Evolutionary conservation across 495 filamentous ascomycete species (phyloP).

Genomic region (Acidomyces sp.): DNA sequence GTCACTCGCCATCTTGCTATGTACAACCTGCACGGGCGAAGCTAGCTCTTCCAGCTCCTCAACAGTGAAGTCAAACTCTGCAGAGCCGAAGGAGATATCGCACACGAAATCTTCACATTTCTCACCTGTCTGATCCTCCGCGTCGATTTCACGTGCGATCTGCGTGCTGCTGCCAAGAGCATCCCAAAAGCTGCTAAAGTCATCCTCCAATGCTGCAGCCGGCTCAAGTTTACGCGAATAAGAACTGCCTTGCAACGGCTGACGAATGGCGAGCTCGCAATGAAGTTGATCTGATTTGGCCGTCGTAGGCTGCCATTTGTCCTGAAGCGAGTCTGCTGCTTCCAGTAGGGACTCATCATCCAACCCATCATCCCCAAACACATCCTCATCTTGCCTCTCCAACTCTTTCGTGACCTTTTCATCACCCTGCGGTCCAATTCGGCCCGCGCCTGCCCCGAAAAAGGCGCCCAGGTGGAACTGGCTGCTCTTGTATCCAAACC

Average conservation of each 20-base stretch:
- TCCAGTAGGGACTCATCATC: slow-evolving; percentile 17
- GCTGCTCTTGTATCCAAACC: slow-evolving; percentile 17
- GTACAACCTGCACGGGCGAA: not conserved
- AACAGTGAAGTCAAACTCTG: slow-evolving; percentile 16
- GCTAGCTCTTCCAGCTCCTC: slow-evolving; percentile 20
- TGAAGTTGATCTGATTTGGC: not conserved
- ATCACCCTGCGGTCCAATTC: not conserved
- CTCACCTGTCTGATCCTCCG: not conserved
- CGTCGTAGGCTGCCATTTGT: not conserved
- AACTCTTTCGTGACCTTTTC: not conserved
- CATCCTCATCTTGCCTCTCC: slow-evolving; percentile 1
- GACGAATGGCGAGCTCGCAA: not conserved
- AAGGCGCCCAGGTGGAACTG: slow-evolving; percentile 18
- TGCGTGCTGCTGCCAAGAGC: slow-evolving; percentile 27
- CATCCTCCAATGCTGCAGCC: not conserved
- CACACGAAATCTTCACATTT: not conserved
- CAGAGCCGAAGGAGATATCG: slow-evolving; percentile 5
- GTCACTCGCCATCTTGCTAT: not conserved
- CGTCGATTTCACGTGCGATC: slow-evolving; percentile 23
- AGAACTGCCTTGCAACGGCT: not conserved
- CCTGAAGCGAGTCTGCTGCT: not conserved
- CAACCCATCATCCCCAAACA: slow-evolving; percentile 12
- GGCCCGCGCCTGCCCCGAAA: slow-evolving; percentile 4
- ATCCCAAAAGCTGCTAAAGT: slow-evolving; percentile 19
- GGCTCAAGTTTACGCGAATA: not conserved